Percentiles rank a stretch among this genome's conserved stretches.
phyloP scores from a whole-genome alignment of 345 rosid genomes.

The Euphorbia pulcherrima region DNA sequence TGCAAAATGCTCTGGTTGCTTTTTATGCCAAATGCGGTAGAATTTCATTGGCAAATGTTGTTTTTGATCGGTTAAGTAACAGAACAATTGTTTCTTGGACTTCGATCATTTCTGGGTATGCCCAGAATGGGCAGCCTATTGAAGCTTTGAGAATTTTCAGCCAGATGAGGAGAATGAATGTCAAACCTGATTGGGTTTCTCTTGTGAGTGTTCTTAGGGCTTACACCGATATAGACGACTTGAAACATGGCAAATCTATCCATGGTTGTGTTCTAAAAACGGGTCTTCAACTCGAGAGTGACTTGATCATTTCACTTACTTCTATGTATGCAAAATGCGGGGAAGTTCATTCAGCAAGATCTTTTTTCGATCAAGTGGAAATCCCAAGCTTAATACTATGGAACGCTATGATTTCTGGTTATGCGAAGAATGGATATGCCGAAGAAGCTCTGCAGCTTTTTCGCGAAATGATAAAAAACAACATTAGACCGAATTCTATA shows the following conservation, averaged over 20 bases:
- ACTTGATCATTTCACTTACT: conserved; percentile 61
- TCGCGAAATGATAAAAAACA: conserved; percentile 40
- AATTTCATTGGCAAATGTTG: conserved; percentile 38
- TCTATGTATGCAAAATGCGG: conserved; percentile 72
- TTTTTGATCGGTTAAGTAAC: conserved; percentile 43
- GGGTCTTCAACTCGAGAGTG: conserved; percentile 56
- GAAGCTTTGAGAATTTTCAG: conserved; percentile 53
- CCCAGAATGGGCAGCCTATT: conserved; percentile 57
- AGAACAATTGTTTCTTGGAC: conserved; percentile 69
- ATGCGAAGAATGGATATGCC: conserved; percentile 61
- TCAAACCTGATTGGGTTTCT: conserved; percentile 60
- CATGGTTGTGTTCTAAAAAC: conserved; percentile 53
- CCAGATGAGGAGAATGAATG: conserved; percentile 45
- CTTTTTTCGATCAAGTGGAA: conserved; percentile 48
- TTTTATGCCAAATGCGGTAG: conserved; percentile 60
- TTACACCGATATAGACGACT: conserved; percentile 47
- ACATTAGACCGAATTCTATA: conserved; percentile 46
- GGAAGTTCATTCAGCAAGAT: conserved; percentile 46
- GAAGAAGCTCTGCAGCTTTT: conserved; percentile 54
- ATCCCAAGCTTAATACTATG: conserved; percentile 51
- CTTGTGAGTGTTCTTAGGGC: conserved; percentile 65
- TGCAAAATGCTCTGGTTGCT: conserved; percentile 65
- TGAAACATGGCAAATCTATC: conserved; percentile 49
- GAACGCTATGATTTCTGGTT: conserved; percentile 79
- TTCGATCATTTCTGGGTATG: conserved; percentile 58